These are phyloP conservation scores for Kwoniella sp. DNA, from an alignment of 768 basidiomycete genomes.

Conservation along the genomic window DNA sequence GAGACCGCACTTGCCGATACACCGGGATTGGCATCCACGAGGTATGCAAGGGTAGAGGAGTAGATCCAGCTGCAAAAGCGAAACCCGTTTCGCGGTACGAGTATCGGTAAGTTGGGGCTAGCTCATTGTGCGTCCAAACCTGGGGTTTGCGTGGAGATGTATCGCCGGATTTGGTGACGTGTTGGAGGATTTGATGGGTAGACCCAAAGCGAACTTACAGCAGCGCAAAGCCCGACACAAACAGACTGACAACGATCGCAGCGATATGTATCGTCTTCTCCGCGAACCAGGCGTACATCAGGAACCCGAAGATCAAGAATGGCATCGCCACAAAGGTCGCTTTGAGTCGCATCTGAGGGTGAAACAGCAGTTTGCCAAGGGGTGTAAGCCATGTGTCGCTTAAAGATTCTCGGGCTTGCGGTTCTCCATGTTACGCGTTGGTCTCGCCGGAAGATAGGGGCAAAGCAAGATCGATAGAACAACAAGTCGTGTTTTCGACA, in stretches of 20 bases:
- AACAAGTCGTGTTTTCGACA: no score
- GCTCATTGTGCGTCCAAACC: not conserved
- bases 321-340: conserved; percentile 66
- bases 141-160: not conserved
- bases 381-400: no score
- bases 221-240: conserved; percentile 71
- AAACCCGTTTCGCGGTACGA: not conserved
- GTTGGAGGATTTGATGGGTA: conserved; percentile 7
- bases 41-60: conserved; percentile 73
- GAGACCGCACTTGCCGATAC: conserved; percentile 73
- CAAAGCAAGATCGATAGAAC: no score
- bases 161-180: not conserved
- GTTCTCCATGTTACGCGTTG: no score
- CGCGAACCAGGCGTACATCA: conserved; percentile 77
- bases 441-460: no score
- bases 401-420: no score
- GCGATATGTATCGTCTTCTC: conserved; percentile 67
- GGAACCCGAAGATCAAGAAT: conserved; percentile 64
- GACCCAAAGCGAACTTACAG: conserved; percentile 65
- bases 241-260: conserved; percentile 71
- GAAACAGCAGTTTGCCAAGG: no score
- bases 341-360: conserved; percentile 68
- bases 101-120: no score
- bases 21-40: conserved; percentile 83
- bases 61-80: conserved; percentile 62